Evolutionary conservation across 164 flowering plant genomes (phyloP), one percentile per base, ranked within the genome.

Genomic region (Vitis rupestris): DNA sequence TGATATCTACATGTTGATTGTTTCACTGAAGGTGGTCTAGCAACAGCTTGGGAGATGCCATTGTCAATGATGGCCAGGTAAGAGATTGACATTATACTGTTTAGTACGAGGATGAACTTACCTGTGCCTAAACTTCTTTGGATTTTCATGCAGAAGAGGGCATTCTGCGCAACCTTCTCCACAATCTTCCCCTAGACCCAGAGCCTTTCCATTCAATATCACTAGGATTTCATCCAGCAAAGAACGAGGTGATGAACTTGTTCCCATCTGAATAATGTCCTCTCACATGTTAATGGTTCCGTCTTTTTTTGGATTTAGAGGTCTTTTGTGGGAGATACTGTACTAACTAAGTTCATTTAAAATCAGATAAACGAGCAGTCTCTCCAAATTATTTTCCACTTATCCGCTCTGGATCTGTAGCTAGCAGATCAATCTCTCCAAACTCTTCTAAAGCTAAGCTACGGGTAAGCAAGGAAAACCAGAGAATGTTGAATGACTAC

Each of bases 381-480:
- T 78, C 84, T 37, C 84, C 83, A 13, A 64, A 16, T 53, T 70
- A 71, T 4, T 73, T 72, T 55, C 70, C 73, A 14, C 65, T 80
- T 23, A 57, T 64, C 13, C 82, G 85, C 12, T 78, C 81, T 11
- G 82, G 78, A 50, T 80, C 84, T 37, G 44, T 74, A 49, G 70
- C 63, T 4, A 72, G 59, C 51, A 67, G 81, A 72, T 69, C 79
- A 52, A 64, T 49, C 16, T 61, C 74, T 63, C 82, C 80, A n/a
- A 78, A 49, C 51, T 15, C 66, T 17, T 27, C 60, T 11, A 15
- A 9, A 50, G 62, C 50, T 9, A 73, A 65, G 17, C 63, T 19
- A 2, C 73, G 67, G 75, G 87, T 84, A 73, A 76, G 78, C 53
- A 60, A 6, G 37, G 11, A 15, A 27, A 27, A 27, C 3, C 15